Evolutionary conservation across 2,329 filamentous ascomycete species (phyloP).

Genomic region (Knufia petricola): DNA sequence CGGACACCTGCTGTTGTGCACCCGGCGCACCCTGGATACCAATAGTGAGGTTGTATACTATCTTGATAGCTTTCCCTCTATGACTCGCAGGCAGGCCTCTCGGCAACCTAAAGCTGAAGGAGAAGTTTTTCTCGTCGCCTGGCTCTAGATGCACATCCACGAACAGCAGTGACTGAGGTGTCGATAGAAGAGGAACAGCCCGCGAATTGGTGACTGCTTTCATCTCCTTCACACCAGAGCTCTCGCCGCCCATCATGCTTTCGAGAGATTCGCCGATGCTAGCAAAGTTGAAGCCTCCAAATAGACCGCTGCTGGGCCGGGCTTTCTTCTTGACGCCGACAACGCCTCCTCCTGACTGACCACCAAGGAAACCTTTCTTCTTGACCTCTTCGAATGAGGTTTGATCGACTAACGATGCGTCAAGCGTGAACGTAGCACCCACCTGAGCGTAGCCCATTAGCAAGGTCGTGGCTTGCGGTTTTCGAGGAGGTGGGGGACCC

Average conservation of each 20-base stretch:
- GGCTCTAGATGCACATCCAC: constrained; percentile 81
- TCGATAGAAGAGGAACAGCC: constrained; percentile 82
- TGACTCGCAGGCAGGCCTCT: constrained; percentile 84
- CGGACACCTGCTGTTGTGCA: constrained; percentile 56
- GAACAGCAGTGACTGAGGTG: constrained; percentile 89
- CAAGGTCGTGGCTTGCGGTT: constrained; percentile 58
- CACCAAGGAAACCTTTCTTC: constrained; percentile 79
- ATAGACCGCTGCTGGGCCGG: constrained; percentile 63
- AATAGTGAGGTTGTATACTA: constrained; percentile 80
- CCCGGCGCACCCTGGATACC: constrained; percentile 80
- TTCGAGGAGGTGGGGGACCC: constrained; percentile 32
- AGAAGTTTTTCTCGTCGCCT: constrained; percentile 78
- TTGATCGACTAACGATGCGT: constrained; percentile 83
- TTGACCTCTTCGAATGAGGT: constrained; percentile 92
- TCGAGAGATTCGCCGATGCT: constrained; percentile 79
- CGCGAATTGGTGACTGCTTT: constrained; percentile 75
- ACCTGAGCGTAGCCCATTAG: constrained; percentile 99
- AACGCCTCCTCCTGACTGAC: constrained; percentile 72
- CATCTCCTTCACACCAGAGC: constrained; percentile 94
- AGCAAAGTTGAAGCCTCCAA: constrained; percentile 79
- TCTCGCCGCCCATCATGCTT: constrained; percentile 73
- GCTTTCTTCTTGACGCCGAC: constrained; percentile 60
- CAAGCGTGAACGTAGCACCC: constrained; percentile 80
- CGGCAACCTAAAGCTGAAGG: constrained; percentile 77
- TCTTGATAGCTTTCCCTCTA: constrained; percentile 84